These are phyloP conservation scores for Aegilops tauschii DNA, from an alignment of 176 grass and related monocot genomes.

Conservation along the genomic window DNA sequence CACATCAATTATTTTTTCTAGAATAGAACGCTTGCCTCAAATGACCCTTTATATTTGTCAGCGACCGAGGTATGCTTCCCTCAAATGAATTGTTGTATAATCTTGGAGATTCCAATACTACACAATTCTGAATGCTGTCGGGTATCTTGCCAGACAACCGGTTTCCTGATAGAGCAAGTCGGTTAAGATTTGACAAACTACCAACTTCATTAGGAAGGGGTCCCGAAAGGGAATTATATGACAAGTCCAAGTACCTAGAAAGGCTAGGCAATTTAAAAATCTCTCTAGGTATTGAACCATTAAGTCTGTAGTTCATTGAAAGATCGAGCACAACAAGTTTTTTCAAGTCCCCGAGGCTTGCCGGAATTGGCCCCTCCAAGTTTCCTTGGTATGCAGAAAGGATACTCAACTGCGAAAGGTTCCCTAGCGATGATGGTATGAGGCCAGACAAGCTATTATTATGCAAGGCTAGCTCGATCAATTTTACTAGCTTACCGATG, in stretches of 20 bases:
- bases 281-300: neutral
- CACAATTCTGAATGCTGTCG: too few species aligned
- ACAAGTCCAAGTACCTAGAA: neutral
- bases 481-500: neutral
- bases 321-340: neutral
- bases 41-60: too few species aligned
- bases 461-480: neutral
- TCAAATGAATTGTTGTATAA: too few species aligned
- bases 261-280: neutral
- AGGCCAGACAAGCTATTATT: neutral
- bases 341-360: neutral
- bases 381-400: neutral
- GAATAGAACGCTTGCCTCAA: too few species aligned
- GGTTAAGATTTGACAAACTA: neutral
- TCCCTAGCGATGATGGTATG: slow-evolving; percentile 6
- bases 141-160: too few species aligned
- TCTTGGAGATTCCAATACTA: too few species aligned
- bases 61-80: too few species aligned
- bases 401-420: neutral
- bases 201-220: neutral
- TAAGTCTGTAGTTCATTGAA: neutral
- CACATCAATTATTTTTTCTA: too few species aligned
- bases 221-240: neutral
- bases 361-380: slow-evolving; percentile 24
- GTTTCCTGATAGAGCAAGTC: neutral